phyloP scores from a whole-genome alignment of 352 stramenopile genomes.

The Globisporangium lucens region DNA sequence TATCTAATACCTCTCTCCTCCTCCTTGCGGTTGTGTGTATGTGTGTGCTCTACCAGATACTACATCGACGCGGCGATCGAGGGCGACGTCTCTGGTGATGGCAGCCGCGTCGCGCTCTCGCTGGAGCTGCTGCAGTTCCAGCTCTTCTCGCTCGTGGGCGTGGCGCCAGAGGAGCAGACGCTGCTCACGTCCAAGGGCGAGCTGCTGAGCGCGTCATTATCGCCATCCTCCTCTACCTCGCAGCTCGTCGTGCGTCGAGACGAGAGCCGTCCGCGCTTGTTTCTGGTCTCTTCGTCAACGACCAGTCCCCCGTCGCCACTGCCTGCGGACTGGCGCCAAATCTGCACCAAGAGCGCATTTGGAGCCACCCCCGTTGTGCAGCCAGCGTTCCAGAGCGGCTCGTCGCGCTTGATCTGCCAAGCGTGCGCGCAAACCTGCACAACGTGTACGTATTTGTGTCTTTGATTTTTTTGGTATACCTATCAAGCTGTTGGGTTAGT shows the following conservation, averaged over 20 bases:
- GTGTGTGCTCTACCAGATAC: constrained; percentile 21
- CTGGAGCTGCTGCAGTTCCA: constrained; percentile 69
- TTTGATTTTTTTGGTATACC: background rate
- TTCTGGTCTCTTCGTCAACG: constrained; percentile 28
- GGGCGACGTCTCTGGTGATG: constrained; percentile 4
- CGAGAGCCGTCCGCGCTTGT: constrained; percentile 29
- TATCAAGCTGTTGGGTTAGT: background rate
- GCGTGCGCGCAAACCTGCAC: constrained; percentile 65
- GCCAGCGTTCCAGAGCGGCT: constrained; percentile 36
- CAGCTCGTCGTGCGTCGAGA: constrained; percentile 10
- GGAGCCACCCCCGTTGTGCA: constrained; percentile 49
- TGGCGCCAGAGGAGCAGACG: constrained; percentile 55
- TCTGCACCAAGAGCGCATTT: constrained; percentile 63
- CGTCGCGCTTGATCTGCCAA: constrained; percentile 43
- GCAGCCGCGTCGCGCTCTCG: constrained; percentile 24
- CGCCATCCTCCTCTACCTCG: background rate
- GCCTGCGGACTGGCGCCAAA: constrained; percentile 47
- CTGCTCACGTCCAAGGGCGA: constrained; percentile 44
- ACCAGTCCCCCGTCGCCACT: constrained; percentile 5
- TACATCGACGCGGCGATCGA: constrained; percentile 31
- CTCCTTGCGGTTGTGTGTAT: background rate
- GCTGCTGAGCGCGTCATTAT: constrained; percentile 21
- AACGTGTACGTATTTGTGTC: constrained; percentile 31
- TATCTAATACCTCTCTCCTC: background rate
- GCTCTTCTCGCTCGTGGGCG: constrained; percentile 59